Conservation (phyloP, 2,329 filamentous ascomycete species). For the Aspergillus sp. region DNA sequence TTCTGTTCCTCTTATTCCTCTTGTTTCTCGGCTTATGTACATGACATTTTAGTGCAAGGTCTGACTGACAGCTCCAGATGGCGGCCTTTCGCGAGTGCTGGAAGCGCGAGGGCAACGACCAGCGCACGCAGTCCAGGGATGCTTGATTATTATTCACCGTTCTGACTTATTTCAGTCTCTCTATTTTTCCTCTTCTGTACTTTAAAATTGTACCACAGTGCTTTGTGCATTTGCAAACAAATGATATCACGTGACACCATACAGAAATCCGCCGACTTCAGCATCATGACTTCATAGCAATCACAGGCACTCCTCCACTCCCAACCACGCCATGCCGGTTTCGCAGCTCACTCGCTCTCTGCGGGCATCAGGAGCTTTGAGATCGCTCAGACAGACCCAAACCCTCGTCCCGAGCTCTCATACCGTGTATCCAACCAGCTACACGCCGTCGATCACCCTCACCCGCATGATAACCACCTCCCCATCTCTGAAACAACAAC, state of each 20-base stretch:
- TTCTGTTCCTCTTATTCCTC: not conserved
- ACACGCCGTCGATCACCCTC: constrained; percentile 4
- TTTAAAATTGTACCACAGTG: constrained; percentile 1
- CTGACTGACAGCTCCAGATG: constrained; percentile 55
- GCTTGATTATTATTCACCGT: constrained; percentile 30
- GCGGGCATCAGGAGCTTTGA: constrained; percentile 13
- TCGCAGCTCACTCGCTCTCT: constrained; percentile 13
- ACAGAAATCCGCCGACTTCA: constrained; percentile 2
- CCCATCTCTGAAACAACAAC: constrained; percentile 5
- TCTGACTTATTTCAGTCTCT: not conserved
- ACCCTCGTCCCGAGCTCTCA: not conserved
- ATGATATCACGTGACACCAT: constrained; percentile 20
- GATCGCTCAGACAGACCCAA: not conserved
- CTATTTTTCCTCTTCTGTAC: constrained; percentile 4
- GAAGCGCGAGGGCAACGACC: constrained; percentile 81
- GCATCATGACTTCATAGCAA: constrained; percentile 5
- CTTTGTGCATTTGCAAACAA: not conserved
- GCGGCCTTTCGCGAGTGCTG: constrained; percentile 82
- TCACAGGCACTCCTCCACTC: not conserved
- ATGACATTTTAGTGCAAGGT: not conserved
- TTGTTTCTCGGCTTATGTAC: not conserved
- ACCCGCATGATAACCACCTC: constrained; percentile 8
- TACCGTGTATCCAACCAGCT: not conserved
- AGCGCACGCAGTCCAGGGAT: constrained; percentile 72
- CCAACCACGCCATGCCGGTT: constrained; percentile 14